Conservation (phyloP, 2,329 filamentous ascomycete species). For the Sclerotinia minor region DNA sequence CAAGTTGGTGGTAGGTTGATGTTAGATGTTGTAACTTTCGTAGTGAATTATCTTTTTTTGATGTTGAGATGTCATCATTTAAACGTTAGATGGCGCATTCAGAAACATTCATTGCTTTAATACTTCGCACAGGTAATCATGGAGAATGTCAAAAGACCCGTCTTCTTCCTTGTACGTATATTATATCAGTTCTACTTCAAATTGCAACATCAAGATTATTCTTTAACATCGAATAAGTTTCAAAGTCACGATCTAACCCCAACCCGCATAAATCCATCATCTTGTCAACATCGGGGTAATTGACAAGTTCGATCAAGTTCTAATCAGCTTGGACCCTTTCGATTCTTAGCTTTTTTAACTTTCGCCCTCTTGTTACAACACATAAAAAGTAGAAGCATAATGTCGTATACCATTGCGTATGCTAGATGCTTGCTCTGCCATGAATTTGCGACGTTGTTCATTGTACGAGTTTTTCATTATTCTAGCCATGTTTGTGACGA, state of each 20-base stretch:
- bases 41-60: background rate
- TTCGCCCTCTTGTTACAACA: constrained; percentile 1
- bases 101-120: background rate
- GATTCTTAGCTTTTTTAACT: background rate
- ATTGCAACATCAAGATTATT: constrained; percentile 17
- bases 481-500: background rate
- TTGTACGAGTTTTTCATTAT: background rate
- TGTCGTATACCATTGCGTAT: background rate
- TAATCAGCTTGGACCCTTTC: background rate
- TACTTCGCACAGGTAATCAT: background rate
- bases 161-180: background rate
- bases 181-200: constrained; percentile 13
- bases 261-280: background rate
- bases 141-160: too few relatives aligned
- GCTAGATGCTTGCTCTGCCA: background rate
- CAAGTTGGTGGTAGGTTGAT: background rate
- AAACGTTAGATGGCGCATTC: background rate
- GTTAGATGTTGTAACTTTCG: background rate
- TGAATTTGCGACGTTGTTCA: background rate
- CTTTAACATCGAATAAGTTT: background rate
- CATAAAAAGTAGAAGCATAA: background rate
- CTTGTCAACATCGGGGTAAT: background rate
- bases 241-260: background rate
- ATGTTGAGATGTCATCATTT: background rate
- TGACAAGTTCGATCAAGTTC: background rate